Conservation (phyloP, 2,329 filamentous ascomycete species). For the Microdochium nivale region DNA sequence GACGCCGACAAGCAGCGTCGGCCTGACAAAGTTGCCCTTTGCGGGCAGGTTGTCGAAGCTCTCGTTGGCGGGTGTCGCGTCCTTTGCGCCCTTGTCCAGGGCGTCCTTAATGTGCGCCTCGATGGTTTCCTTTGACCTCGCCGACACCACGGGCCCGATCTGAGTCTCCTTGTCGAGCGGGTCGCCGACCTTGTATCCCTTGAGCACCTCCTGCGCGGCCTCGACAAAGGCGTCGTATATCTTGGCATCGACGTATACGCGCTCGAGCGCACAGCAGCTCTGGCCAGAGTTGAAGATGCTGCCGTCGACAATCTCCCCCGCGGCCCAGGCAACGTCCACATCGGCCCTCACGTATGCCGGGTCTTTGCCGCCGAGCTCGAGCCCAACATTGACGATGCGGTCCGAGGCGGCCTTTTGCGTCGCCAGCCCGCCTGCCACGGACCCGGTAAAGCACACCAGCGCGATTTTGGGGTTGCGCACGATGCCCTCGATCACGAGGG, state of each 20-base stretch:
- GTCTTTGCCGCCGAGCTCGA: constrained; percentile 93
- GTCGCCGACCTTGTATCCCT: constrained; percentile 80
- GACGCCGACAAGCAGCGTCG: constrained; percentile 72
- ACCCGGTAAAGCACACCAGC: constrained; percentile 88
- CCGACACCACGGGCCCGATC: constrained; percentile 82
- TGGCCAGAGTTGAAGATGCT: constrained; percentile 98
- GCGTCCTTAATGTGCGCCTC: constrained; percentile 76
- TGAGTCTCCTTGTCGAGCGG: constrained; percentile 72
- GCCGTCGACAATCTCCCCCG: constrained; percentile 90
- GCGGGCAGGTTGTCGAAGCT: constrained; percentile 64
- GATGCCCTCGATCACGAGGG: constrained; percentile 66
- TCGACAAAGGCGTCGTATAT: constrained; percentile 77
- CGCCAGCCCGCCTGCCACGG: constrained; percentile 76
- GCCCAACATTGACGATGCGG: constrained; percentile 74
- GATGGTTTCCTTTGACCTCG: constrained; percentile 67
- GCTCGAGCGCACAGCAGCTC: constrained; percentile 88
- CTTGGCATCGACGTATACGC: constrained; percentile 80
- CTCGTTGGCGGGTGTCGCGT: constrained; percentile 74
- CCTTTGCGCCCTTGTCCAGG: constrained; percentile 70
- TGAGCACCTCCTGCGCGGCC: constrained; percentile 71
- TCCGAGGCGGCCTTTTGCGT: constrained; percentile 80
- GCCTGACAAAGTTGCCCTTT: constrained; percentile 84
- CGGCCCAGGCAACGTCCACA: constrained; percentile 83
- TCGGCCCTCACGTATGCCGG: constrained; percentile 82
- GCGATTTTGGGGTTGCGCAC: constrained; percentile 69